Evolutionary conservation across 108 stramenopile genomes (phyloP), one percentile per base, ranked within the genome.

Genomic region (Nannochloropsis oceanica): DNA sequence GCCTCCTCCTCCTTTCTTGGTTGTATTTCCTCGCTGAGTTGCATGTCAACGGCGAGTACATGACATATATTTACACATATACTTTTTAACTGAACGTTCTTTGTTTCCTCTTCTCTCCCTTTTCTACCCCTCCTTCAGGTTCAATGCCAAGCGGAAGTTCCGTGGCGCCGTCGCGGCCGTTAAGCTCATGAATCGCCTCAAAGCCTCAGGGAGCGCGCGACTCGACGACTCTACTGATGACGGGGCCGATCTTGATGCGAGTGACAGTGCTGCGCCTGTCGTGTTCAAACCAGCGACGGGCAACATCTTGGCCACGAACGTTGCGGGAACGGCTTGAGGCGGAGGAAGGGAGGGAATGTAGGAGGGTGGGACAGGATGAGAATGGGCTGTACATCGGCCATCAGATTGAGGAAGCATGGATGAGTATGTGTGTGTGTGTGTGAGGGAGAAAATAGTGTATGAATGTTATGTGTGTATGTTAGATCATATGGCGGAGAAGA

Each of bases 121-220:
- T 73, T 18, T 2, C 2, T 73, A 2, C 59, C 22, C 59, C 59
- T 73, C 2, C 22, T 10, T n/a, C 9, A 73, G 59, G 59, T 73
- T 95, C 90, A 90, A 92, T 24, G 94, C 94, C 12, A 84, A 89
- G 80, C 85, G 91, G 22, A 94, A 93, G 80, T 81, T 95, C 83
- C 92, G 92, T 83, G 91, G 92, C 20, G 93, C 94, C 24, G 91
- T 94, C 79, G 59, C 85, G 34, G 93, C 93, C 12, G 91, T 73
- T 7, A 73, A n/a, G 18, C 59, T 73, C 59, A 73, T 73, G 59
- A 18, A 73, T n/a, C 59, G 59, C 59, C n/a, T 73, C 22, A 73
- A 73, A n/a, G n/a, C 0, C 59, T 73, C 59, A n/a, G n/a, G 18
- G 59, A 73, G 59, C n/a, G 59, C 22, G 0, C 18, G n/a, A 10